phyloP scores from a whole-genome alignment of 2,329 filamentous ascomycete genomes.

The Monilinia fructigena region DNA sequence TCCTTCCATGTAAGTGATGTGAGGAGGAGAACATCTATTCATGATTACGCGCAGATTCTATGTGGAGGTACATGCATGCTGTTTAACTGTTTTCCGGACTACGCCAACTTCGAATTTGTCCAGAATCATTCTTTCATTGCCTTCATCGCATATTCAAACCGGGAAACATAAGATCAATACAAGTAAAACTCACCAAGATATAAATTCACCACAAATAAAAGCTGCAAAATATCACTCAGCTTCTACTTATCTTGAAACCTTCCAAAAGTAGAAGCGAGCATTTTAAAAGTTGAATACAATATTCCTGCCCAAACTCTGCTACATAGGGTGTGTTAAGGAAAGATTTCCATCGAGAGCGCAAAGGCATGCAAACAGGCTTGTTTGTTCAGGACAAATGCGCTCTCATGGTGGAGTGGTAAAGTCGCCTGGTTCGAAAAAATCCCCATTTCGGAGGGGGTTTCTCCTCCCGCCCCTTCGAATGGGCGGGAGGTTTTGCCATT shows the following conservation, averaged over 20 bases:
- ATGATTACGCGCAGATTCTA: neutral
- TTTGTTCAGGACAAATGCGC: conserved; percentile 13
- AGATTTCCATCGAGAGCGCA: neutral
- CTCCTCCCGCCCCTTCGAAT: neutral
- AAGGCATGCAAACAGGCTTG: conserved; percentile 8
- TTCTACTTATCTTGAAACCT: neutral
- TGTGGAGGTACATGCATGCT: neutral
- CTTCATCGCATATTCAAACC: neutral
- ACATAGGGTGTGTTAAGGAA: neutral
- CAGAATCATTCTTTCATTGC: too few species aligned
- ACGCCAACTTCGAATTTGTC: neutral
- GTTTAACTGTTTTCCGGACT: neutral
- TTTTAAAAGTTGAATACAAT: neutral
- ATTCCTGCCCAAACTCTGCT: neutral
- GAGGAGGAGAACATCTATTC: neutral
- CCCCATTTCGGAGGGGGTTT: conserved; percentile 1
- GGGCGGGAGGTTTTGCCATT: conserved; percentile 8
- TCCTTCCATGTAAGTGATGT: neutral
- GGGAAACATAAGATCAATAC: neutral
- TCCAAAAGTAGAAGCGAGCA: neutral
- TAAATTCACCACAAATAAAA: too few species aligned
- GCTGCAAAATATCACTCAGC: neutral
- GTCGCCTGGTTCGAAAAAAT: conserved; percentile 10
- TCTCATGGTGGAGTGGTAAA: neutral
- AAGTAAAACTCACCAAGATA: neutral